A percentile compares a stretch with the other conserved stretches of the same genome.
Conservation (phyloP, 2,329 filamentous ascomycete species). For the Exophiala sp. region DNA sequence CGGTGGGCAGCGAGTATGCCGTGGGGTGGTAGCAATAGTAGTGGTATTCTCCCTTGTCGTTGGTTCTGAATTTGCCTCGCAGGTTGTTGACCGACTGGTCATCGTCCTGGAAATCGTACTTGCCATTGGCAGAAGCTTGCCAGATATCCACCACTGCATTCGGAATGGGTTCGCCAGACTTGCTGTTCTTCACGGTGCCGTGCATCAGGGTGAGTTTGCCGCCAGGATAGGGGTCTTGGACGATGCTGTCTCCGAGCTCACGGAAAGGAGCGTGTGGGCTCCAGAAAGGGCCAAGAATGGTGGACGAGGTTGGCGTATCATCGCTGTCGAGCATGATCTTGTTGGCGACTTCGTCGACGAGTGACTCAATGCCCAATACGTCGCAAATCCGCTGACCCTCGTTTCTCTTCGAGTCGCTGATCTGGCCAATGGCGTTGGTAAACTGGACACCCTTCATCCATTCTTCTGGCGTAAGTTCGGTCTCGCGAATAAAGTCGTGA, state of each 20-base stretch:
- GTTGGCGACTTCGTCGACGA: conserved; percentile 79
- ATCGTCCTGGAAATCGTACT: conserved; percentile 71
- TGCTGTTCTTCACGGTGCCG: conserved; percentile 62
- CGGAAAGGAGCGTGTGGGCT: conserved; percentile 71
- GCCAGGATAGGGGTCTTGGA: conserved; percentile 56
- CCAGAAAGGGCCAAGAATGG: conserved; percentile 77
- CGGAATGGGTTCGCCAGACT: conserved; percentile 63
- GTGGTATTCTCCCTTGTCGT: conserved; percentile 66
- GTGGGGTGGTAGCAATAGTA: conserved; percentile 75
- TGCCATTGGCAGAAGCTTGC: conserved; percentile 72
- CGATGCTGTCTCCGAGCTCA: conserved; percentile 62
- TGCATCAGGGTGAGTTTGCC: conserved; percentile 66
- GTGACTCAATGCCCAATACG: conserved; percentile 67
- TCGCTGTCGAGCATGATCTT: conserved; percentile 60
- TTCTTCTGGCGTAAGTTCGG: conserved; percentile 72
- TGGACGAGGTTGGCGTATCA: conserved; percentile 66
- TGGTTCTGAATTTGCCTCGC: conserved; percentile 69
- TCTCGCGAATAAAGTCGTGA: conserved; percentile 74
- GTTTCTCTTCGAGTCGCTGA: conserved; percentile 65
- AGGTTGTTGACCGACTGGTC: conserved; percentile 71
- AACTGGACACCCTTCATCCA: conserved; percentile 74
- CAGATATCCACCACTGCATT: conserved; percentile 72
- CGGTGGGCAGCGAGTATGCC: conserved; percentile 66
- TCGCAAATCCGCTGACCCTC: conserved; percentile 71
- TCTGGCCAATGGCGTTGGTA: conserved; percentile 70